A percentile compares a stretch with the other conserved stretches of the same genome.
Evolutionary conservation across 176 grass and related monocot genomes (phyloP).

Genomic region (Ensete glaucum): DNA sequence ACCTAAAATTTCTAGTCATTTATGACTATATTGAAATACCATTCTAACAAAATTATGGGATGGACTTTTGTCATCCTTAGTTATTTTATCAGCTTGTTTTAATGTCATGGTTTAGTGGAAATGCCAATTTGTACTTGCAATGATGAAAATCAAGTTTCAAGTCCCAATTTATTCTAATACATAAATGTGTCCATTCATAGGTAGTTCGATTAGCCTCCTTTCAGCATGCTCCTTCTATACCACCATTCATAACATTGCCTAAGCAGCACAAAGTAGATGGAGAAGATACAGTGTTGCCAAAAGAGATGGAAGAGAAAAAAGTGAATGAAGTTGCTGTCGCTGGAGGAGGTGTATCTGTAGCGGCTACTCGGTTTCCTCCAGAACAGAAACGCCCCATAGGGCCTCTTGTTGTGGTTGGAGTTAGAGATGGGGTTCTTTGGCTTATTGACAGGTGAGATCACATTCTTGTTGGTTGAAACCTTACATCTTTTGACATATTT

Average conservation of each 20-base stretch:
- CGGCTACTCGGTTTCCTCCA: constrained; percentile 80
- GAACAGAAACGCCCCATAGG: constrained; percentile 97
- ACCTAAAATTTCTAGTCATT: no score
- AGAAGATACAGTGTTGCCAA: constrained; percentile 66
- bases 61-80: no score
- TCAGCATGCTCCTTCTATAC: constrained; percentile 72
- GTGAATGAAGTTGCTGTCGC: constrained; percentile 91
- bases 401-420: constrained; percentile 84
- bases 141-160: background rate
- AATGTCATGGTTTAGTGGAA: no score
- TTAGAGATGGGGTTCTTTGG: constrained; percentile 96
- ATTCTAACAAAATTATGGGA: no score
- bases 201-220: constrained; percentile 96
- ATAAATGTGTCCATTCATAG: constrained; percentile 30
- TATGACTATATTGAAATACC: no score
- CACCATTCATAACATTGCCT: constrained; percentile 65
- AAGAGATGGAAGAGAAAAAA: constrained; percentile 91
- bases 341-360: constrained; percentile 95
- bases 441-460: constrained; percentile 84
- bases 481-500: background rate
- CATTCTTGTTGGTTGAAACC: constrained; percentile 9
- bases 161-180: constrained; percentile 5
- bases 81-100: no score
- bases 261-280: constrained; percentile 70
- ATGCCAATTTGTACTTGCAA: background rate